These are phyloP conservation scores for Penicillium desertorum DNA, from an alignment of 495 filamentous ascomycete genomes.

Conservation along the genomic window DNA sequence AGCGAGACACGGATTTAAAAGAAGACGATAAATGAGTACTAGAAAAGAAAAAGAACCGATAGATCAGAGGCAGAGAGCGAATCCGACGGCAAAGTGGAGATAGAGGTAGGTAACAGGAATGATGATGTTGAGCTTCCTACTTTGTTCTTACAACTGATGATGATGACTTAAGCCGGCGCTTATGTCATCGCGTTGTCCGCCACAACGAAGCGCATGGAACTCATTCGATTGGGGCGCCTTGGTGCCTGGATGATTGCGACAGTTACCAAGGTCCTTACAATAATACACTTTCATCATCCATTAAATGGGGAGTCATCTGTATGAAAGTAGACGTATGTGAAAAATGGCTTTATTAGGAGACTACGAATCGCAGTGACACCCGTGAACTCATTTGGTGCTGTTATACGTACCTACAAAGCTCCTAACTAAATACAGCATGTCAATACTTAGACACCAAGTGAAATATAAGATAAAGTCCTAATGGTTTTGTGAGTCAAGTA, in stretches of 20 bases:
- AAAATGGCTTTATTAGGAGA: no score
- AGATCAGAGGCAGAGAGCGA: conserved; percentile 22
- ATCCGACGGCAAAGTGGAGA: conserved; percentile 25
- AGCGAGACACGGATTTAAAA: conserved; percentile 3
- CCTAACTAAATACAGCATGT: no score
- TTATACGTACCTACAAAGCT: no score
- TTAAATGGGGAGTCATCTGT: no score
- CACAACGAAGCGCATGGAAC: conserved; percentile 46
- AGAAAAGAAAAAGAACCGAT: conserved; percentile 21
- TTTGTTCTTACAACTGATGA: conserved; percentile 39
- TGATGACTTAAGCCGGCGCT: conserved; percentile 43
- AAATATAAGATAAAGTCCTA: no score
- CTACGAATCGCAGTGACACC: no score
- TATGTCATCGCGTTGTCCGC: conserved; percentile 30
- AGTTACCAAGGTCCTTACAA: conserved; percentile 1
- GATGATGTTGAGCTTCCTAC: conserved; percentile 35
- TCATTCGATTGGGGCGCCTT: conserved; percentile 32
- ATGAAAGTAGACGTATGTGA: no score
- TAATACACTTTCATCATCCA: neutral
- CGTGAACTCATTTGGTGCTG: no score
- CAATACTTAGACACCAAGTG: no score
- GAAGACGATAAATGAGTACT: conserved; percentile 14
- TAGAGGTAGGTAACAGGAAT: conserved; percentile 20
- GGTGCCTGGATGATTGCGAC: conserved; percentile 24
- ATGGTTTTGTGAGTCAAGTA: no score